phyloP scores from a whole-genome alignment of 495 filamentous ascomycete genomes.

The Penicillium simplicissimum region DNA sequence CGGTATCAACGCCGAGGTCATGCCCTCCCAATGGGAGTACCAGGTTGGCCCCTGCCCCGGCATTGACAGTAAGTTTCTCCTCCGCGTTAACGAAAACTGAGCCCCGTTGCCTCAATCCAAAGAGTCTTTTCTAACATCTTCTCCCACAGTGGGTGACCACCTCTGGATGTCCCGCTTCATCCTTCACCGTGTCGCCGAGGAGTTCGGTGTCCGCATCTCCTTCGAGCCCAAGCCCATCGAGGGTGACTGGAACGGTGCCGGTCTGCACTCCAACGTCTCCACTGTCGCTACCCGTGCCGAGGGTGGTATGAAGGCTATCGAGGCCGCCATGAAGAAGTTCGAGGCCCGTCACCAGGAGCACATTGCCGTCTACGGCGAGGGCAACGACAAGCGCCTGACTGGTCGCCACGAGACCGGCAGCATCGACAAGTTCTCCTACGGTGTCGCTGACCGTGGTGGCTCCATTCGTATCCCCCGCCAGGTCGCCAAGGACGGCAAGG shows the following conservation, averaged over 20 bases:
- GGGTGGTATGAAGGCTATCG: constrained; percentile 92
- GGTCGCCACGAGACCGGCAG: constrained; percentile 92
- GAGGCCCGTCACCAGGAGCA: constrained; percentile 88
- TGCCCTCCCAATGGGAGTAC: constrained; percentile 99
- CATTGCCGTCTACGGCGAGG: constrained; percentile 96
- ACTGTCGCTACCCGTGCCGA: constrained; percentile 83
- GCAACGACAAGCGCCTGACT: constrained; percentile 89
- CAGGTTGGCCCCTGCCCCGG: constrained; percentile 94
- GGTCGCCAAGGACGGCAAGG: constrained; percentile 87
- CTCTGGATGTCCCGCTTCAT: constrained; percentile 98
- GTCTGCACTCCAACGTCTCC: constrained; percentile 96
- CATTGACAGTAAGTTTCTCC: constrained; percentile 66
- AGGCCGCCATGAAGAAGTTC: constrained; percentile 84
- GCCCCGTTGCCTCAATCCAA: not conserved
- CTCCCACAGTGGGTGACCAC: constrained; percentile 78
- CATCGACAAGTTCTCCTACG: constrained; percentile 94
- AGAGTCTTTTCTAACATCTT: constrained; percentile 10
- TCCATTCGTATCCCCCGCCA: constrained; percentile 92
- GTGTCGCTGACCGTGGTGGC: constrained; percentile 94
- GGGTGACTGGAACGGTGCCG: constrained; percentile 99
- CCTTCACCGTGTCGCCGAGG: constrained; percentile 93
- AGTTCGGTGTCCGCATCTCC: constrained; percentile 94
- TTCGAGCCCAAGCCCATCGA: constrained; percentile 98
- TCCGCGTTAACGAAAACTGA: not conserved
- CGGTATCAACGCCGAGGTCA: constrained; percentile 98